A percentile compares a stretch with the other conserved stretches of the same genome.
Conservation (phyloP, 225 moss, liverwort and hornwort species). For the Physcomitrellopsis africana region DNA sequence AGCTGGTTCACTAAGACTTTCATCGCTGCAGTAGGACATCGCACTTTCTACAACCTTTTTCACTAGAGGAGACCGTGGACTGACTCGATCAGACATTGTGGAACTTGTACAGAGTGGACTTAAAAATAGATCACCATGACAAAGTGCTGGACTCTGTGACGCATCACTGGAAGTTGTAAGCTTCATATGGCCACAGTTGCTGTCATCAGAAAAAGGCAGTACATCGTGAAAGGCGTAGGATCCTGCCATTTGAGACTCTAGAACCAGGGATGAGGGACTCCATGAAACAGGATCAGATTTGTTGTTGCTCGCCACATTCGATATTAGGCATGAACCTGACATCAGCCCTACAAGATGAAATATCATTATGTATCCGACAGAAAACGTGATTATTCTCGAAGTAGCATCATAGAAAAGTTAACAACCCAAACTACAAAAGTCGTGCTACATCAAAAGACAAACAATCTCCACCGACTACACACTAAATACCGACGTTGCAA, state of each 20-base stretch:
- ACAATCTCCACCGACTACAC: not conserved
- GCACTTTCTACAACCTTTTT: slow-evolving; percentile 58
- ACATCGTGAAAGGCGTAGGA: slow-evolving; percentile 61
- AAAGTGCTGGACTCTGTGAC: slow-evolving; percentile 49
- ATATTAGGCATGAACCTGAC: slow-evolving; percentile 77
- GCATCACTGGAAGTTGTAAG: slow-evolving; percentile 50
- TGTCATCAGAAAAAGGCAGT: slow-evolving; percentile 62
- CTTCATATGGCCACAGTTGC: slow-evolving; percentile 49
- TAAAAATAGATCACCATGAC: slow-evolving; percentile 56
- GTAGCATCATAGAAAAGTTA: not conserved
- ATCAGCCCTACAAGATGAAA: slow-evolving; percentile 59
- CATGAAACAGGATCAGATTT: slow-evolving; percentile 70
- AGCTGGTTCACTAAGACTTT: slow-evolving; percentile 74
- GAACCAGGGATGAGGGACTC: slow-evolving; percentile 76
- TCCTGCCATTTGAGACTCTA: slow-evolving; percentile 66
- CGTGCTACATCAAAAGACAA: not conserved
- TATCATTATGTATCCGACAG: not conserved
- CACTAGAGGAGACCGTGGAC: slow-evolving; percentile 43
- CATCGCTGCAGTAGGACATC: slow-evolving; percentile 82
- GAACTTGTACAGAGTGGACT: slow-evolving; percentile 44
- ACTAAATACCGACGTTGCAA: not conserved
- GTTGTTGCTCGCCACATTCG: slow-evolving; percentile 64
- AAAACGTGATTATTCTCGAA: not conserved
- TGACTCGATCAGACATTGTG: slow-evolving; percentile 35
- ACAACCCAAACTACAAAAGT: too few species aligned